Percentiles rank a stretch among this genome's conserved stretches.
These are phyloP conservation scores for Phoenix dactylifera DNA, from an alignment of 176 grass and related monocot species.

Conservation along the genomic window DNA sequence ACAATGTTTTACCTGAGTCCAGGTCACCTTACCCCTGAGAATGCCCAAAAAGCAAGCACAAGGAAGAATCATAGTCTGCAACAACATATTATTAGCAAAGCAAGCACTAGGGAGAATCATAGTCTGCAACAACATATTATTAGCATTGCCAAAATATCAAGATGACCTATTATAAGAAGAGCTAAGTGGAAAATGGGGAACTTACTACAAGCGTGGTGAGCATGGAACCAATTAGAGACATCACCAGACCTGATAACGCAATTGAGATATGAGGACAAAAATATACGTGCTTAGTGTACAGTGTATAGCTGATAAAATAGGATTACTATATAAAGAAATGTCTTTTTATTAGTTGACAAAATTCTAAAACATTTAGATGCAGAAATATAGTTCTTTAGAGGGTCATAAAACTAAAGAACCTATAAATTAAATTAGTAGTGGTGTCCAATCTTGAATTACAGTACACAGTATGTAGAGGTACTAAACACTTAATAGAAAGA, in stretches of 20 bases:
- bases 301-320: background rate
- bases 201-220: conserved; percentile 94
- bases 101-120: background rate
- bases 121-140: too few relatives aligned
- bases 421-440: too few relatives aligned
- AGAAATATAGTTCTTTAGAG: too few relatives aligned
- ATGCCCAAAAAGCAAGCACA: conserved; percentile 85
- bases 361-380: too few relatives aligned
- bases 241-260: conserved; percentile 64
- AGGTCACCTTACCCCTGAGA: conserved; percentile 51
- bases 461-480: too few relatives aligned
- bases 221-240: conserved; percentile 90
- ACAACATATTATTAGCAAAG: conserved; percentile 2
- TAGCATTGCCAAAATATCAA: background rate
- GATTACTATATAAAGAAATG: background rate
- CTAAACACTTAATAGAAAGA: too few relatives aligned
- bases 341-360: too few relatives aligned
- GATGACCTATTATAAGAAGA: background rate
- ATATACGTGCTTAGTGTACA: too few relatives aligned
- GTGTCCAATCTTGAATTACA: too few relatives aligned
- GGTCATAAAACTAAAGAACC: too few relatives aligned
- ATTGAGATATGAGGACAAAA: too few relatives aligned
- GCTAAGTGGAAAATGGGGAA: background rate
- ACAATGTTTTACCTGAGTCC: conserved; percentile 44
- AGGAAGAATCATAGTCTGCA: conserved; percentile 74